These are phyloP conservation scores for Plasmodium relictum DNA, from an alignment of 169 alveolate genomes.

Conservation along the genomic window DNA sequence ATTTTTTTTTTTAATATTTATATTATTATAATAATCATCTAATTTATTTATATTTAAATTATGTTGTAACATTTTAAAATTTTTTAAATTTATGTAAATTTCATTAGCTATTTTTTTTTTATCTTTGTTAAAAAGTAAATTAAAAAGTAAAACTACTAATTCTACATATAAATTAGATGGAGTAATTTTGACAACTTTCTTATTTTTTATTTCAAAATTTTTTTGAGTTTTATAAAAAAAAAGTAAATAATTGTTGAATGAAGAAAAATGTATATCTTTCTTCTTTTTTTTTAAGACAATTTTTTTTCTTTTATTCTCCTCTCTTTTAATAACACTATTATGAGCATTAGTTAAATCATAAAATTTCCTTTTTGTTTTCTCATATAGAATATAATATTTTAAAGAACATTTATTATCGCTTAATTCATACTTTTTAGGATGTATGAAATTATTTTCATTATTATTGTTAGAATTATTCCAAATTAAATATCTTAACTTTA, in stretches of 20 bases:
- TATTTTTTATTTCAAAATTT: too few species aligned
- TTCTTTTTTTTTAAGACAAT: too few species aligned
- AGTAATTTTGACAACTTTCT: not conserved
- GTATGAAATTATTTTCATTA: not conserved
- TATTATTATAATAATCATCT: not conserved
- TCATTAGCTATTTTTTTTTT: not conserved
- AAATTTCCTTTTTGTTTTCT: too few species aligned
- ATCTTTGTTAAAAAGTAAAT: not conserved
- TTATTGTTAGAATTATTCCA: not conserved
- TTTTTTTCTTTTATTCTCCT: too few species aligned
- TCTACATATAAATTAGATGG: not conserved
- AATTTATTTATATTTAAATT: not conserved
- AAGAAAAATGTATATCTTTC: too few species aligned
- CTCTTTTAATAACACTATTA: too few species aligned
- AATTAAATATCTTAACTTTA: not conserved
- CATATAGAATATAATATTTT: too few species aligned
- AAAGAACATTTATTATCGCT: not conserved
- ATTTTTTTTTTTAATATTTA: not conserved
- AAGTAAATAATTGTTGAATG: too few species aligned
- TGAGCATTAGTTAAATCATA: too few species aligned
- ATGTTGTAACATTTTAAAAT: not conserved
- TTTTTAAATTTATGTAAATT: not conserved
- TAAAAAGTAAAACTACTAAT: not conserved
- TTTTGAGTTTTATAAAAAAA: too few species aligned
- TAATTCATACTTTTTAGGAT: not conserved